Base-by-base conservation (phyloP, 352 stramenopile species). In the Globisporangium cylindrosporum region DNA sequence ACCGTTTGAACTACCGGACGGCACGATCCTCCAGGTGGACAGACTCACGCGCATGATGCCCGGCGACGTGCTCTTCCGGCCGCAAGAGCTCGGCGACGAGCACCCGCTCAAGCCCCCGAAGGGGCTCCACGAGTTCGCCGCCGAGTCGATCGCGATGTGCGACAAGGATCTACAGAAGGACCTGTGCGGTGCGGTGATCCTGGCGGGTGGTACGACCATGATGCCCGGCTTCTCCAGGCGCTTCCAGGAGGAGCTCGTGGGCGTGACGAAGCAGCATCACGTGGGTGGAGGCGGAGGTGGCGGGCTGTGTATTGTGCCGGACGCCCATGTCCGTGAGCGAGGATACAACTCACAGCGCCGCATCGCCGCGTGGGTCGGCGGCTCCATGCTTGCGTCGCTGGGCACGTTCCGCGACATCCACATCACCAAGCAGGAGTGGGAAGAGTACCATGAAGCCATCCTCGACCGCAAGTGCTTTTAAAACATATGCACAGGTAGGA, bases 51-150 rank as follows among this genome's bases (percentile, higher is more conserved):
- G 92, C 24, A 73, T 76, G 24, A 71, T 73, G 9, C 84, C 86
- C 0, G 86, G 86, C 15, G 90, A 97, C 65, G 73, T 94, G 25
- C 74, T 98, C 36, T 97, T 97, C 71, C 79, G 90, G 25, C 88
- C 91, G 1, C 82, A 87, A 12, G 77, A 98, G 51, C 79, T 97
- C 25, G 91, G 98, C 55, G 94, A 98, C 61, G 98, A 99, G 74
- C 97, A 98, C 69, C 87, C 92, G 4, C 58, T 74, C 36, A 74
- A 77, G 4, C 76, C 80, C 0, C 76, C 68, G 1, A 90, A 88
- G 63, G 80, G 80, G 73, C 89, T 91, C 72, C 98, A 91, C 86
- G 97, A 88, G 82, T 77, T 82, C 43, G 82, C 79, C 3, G 78
- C 76, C 18, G 79, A 92, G n/a, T 82, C 90, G 61, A 96, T 98